These are phyloP conservation scores for Acanthamoeba sp. DNA, from an alignment of 208 protist genomes.

Conservation along the genomic window DNA sequence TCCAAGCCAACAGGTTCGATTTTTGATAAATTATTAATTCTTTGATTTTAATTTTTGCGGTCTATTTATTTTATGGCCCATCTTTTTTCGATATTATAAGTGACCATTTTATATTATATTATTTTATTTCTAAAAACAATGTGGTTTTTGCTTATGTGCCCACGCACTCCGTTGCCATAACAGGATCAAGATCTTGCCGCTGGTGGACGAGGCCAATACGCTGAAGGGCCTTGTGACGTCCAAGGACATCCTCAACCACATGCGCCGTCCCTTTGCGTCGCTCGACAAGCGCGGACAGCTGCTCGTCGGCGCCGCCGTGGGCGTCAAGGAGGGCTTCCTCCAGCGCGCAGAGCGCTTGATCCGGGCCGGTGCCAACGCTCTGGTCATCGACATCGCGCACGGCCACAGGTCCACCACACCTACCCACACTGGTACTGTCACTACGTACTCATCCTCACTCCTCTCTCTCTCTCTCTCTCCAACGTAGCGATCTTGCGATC, in stretches of 20 bases:
- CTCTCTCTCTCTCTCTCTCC: background rate
- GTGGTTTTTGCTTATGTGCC: too few relatives aligned
- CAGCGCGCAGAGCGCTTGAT: constrained; percentile 91
- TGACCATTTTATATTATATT: too few relatives aligned
- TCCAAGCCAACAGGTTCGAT: constrained; percentile 93
- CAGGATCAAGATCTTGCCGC: constrained; percentile 96
- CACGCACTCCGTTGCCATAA: too few relatives aligned
- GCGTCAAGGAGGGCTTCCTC: constrained; percentile 94
- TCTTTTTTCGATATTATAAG: too few relatives aligned
- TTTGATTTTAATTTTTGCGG: too few relatives aligned
- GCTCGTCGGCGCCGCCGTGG: constrained; percentile 93
- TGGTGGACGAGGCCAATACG: constrained; percentile 95
- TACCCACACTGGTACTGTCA: background rate
- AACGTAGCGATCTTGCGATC: constrained; percentile 80
- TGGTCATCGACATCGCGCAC: constrained; percentile 94
- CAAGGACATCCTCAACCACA: constrained; percentile 82
- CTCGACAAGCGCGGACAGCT: constrained; percentile 54
- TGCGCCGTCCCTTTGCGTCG: constrained; percentile 57
- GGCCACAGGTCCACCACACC: constrained; percentile 47
- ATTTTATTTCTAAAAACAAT: too few relatives aligned
- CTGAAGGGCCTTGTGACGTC: constrained; percentile 93
- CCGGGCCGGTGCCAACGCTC: constrained; percentile 94
- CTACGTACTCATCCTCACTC: background rate
- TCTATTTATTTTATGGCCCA: too few relatives aligned
- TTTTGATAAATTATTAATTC: too few relatives aligned